These are phyloP conservation scores for Exophiala xenobiotica DNA, from an alignment of 2,329 filamentous ascomycete species.

Conservation along the genomic window DNA sequence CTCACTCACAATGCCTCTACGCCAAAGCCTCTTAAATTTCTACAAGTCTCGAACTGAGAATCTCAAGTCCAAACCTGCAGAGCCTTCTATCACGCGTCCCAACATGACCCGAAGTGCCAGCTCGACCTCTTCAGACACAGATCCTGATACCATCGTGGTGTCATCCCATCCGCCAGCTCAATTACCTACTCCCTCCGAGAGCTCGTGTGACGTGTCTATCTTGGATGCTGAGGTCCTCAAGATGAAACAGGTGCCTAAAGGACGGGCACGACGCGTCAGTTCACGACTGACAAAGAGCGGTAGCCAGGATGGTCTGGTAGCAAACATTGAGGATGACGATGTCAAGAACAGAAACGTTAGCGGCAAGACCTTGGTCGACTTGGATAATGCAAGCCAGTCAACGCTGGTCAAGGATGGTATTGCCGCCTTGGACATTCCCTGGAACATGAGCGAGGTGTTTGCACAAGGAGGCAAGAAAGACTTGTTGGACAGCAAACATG, in stretches of 20 bases:
- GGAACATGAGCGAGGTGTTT: constrained; percentile 31
- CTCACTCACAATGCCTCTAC: constrained; percentile 27
- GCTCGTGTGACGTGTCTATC: constrained; percentile 33
- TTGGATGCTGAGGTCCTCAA: constrained; percentile 18
- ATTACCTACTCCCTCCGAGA: constrained; percentile 34
- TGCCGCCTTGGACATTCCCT: constrained; percentile 40
- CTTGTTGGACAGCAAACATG: constrained; percentile 1
- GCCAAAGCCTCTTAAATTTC: constrained; percentile 30
- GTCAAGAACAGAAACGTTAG: constrained; percentile 32
- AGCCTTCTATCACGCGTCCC: constrained; percentile 8
- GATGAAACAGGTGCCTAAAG: constrained; percentile 26
- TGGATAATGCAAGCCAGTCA: constrained; percentile 39
- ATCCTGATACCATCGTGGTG: constrained; percentile 27
- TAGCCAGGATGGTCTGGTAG: constrained; percentile 33
- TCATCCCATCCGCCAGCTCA: constrained; percentile 12
- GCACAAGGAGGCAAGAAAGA: constrained; percentile 13
- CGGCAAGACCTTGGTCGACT: constrained; percentile 43
- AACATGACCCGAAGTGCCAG: constrained; percentile 32
- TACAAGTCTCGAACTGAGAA: constrained; percentile 12
- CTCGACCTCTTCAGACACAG: constrained; percentile 17
- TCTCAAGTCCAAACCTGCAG: background rate
- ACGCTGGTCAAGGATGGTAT: constrained; percentile 43
- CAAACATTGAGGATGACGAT: constrained; percentile 30
- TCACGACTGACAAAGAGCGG: constrained; percentile 8
- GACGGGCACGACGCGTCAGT: constrained; percentile 28